Evolutionary conservation across 2,329 filamentous ascomycete genomes (phyloP), one percentile per base, ranked within the genome.

Genomic region (Colletotrichum incanum): DNA sequence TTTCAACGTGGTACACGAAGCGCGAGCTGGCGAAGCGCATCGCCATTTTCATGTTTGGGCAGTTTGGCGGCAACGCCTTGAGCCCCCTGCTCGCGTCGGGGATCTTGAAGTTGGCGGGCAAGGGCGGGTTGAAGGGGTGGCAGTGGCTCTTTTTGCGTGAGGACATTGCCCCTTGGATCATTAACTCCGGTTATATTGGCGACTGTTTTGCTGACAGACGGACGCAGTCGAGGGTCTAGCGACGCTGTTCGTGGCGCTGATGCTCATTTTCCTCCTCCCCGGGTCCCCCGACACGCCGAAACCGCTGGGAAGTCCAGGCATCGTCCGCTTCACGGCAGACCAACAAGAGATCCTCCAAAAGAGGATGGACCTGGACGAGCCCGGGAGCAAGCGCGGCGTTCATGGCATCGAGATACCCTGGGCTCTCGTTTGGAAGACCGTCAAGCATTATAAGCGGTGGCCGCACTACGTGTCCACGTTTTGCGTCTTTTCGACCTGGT

Each of bases 1-100:
- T 88, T 4, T 87, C 86, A 0, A 86, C 83, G 1, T 88, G 86
- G 86, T 89, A 88, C 67, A 84, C 81, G 0, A 82, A 82, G 49
- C 75, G 79, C 1, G 85, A 88, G 70, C 77, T 87, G 1, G 83
- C 84, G 0, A 84, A 83, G 64, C 79, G 86, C 20, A 82, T 88
- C 8, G 85, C 86, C 1, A 75, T 88, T 0, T 85, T 88, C 69
- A 89, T 88, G 76, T 86, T 88, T 54, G 86, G 86, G 12, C 88
- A 88, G 82, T 87, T 88, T 70, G 83, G 85, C 0, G 86, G 86
- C 0, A 85, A 86, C 28, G 86, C 86, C 0, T 79, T 88, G 1
- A 86, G 84, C 34, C 85, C 86, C 0, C 78, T 88, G 1, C 77
- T 89, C 4, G 86, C 85, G 0, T 84, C 85, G 9, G 86, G 83